Percentiles rank a stretch among this genome's conserved stretches.
These are phyloP conservation scores for Leccinum fallax DNA, from an alignment of 1,284 basidiomycete genomes.

Conservation along the genomic window DNA sequence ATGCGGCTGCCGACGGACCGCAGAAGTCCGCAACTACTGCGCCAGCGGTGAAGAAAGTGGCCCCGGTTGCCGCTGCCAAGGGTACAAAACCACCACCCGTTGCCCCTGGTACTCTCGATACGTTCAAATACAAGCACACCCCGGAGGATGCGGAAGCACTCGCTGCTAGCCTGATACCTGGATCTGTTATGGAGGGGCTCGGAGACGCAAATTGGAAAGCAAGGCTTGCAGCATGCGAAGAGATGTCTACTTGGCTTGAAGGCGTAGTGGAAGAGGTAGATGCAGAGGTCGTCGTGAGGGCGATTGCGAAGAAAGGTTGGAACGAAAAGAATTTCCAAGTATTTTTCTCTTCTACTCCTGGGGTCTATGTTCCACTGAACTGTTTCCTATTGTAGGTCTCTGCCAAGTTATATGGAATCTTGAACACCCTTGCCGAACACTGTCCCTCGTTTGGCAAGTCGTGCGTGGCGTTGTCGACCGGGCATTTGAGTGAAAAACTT, in stretches of 20 bases:
- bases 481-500: slow-evolving; percentile 92
- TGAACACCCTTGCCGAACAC: slow-evolving; percentile 73
- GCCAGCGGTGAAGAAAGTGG: slow-evolving; percentile 49
- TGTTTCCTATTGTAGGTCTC: slow-evolving; percentile 64
- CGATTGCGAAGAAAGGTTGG: slow-evolving; percentile 94
- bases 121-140: slow-evolving; percentile 89
- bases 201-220: slow-evolving; percentile 94
- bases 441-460: slow-evolving; percentile 87
- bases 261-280: slow-evolving; percentile 71
- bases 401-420: slow-evolving; percentile 80
- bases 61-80: slow-evolving; percentile 45
- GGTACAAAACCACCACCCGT: slow-evolving; percentile 53
- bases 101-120: slow-evolving; percentile 64
- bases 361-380: slow-evolving; percentile 12
- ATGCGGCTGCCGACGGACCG: slow-evolving; percentile 30
- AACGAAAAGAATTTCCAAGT: slow-evolving; percentile 99
- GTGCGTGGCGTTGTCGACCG: slow-evolving; percentile 80
- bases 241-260: slow-evolving; percentile 80
- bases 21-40: slow-evolving; percentile 32
- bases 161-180: slow-evolving; percentile 77
- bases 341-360: slow-evolving; percentile 23
- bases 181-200: slow-evolving; percentile 71
- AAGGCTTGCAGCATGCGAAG: slow-evolving; percentile 84
- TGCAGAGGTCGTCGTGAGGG: slow-evolving; percentile 89
- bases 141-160: slow-evolving; percentile 91